These are phyloP conservation scores for Phytophthora pini DNA, from an alignment of 352 stramenopile genomes.

Conservation along the genomic window DNA sequence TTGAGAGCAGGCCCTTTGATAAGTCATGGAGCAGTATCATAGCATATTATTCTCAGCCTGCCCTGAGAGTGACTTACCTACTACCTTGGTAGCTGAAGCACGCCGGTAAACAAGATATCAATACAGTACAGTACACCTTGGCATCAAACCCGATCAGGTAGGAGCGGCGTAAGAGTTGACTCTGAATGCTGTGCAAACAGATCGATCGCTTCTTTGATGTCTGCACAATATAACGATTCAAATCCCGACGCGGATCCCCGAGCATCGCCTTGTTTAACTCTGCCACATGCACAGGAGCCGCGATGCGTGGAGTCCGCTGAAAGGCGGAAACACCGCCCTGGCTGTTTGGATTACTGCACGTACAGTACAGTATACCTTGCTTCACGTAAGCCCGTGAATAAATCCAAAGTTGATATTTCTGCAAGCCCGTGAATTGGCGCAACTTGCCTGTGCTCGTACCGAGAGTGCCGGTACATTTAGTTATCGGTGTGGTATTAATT, in stretches of 20 bases:
- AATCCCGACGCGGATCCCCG: conserved; percentile 14
- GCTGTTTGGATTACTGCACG: neutral
- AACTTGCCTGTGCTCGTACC: too few species aligned
- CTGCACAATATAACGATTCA: conserved; percentile 12
- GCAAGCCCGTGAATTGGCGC: too few species aligned
- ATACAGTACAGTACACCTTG: too few species aligned
- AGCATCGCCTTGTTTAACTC: neutral
- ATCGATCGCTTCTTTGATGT: neutral
- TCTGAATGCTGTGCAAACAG: neutral
- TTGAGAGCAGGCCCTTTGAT: conserved; percentile 1
- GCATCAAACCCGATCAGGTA: neutral
- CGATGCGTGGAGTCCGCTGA: neutral
- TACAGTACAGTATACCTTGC: neutral
- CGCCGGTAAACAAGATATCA: too few species aligned
- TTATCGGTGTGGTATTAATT: too few species aligned
- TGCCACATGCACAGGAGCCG: neutral
- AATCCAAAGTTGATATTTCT: too few species aligned
- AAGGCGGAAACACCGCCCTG: neutral
- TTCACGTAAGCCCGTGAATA: too few species aligned
- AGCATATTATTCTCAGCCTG: too few species aligned
- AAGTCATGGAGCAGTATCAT: neutral
- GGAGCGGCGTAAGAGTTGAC: neutral
- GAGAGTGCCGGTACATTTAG: too few species aligned
- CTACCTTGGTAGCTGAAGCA: too few species aligned
- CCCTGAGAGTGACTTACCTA: too few species aligned